Evolutionary conservation across 805 yeast species (phyloP), one percentile per base, ranked within the genome.

Genomic region (Blastobotrys chiropterorum): DNA sequence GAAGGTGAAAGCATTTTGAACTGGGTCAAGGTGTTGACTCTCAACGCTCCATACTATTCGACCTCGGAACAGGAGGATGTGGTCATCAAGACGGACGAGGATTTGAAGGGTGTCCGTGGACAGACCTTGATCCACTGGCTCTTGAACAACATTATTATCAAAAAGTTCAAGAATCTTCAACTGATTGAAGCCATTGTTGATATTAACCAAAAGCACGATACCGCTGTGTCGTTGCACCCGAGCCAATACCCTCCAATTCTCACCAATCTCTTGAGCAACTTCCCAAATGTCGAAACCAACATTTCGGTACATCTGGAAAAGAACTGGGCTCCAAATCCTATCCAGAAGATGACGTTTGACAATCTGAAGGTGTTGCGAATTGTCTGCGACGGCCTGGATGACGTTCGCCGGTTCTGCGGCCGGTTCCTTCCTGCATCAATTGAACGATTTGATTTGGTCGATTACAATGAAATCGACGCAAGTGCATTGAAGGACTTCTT

Each of bases 381-480:
- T 16, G 30, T n/a, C 6, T 39, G 34, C 39, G 44, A 39, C 15
- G 20, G 34, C 21, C 45, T 39, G 6, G 30, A 39, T 20, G 38
- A 47, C 14, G 50, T 47, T 17, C 45, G 31, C 14, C 17, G 16
- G 11, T n/a, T 46, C 22, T 46, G 49, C 22, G 49, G 49, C 31
- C 49, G 43, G 16, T 46, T 14, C 43, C 45, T 47, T 3, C 44
- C 50, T 4, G 31, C 22, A 16, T 39, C 50, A 2, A 39, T 47
- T 15, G 50, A 47, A 30, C 38, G 44, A 19, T 47, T 47, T 17
- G 50, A 47, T 41, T 16, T 47, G 40, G 45, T 39, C 31, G 44
- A 38, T 20, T 39, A 47, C 45, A 39, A 38, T 19, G 34, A n/a
- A 14, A 15, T 47, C 44, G 45, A 47, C n/a, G 50, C 50, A 3